phyloP scores from a whole-genome alignment of 352 stramenopile species.

The Phytopythium chamaehyphon region DNA sequence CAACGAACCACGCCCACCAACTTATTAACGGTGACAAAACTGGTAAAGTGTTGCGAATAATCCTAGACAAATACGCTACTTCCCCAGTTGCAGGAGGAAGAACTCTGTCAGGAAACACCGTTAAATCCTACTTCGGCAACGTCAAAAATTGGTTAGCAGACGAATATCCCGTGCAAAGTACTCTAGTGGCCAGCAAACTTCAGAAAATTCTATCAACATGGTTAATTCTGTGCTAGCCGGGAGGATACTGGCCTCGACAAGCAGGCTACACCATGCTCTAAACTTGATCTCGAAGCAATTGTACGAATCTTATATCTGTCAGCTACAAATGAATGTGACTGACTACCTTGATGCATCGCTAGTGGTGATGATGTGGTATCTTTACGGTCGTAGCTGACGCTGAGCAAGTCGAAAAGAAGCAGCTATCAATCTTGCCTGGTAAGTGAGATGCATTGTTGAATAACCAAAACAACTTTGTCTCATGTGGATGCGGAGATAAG shows the following conservation, averaged over 20 bases:
- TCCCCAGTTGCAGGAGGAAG: no score
- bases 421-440: slow-evolving; percentile 12
- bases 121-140: slow-evolving; percentile 11
- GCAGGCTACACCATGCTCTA: slow-evolving; percentile 9
- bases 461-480: background rate
- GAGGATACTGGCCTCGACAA: slow-evolving; percentile 6
- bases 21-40: no score
- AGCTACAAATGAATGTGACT: slow-evolving; percentile 1
- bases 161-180: background rate
- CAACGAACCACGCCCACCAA: no score
- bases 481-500: background rate
- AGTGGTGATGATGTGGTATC: slow-evolving; percentile 11
- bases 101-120: no score
- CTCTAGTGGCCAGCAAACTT: slow-evolving; percentile 1
- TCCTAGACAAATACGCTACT: no score
- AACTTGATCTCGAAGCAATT: slow-evolving; percentile 8
- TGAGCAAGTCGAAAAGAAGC: slow-evolving; percentile 15
- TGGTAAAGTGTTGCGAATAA: no score
- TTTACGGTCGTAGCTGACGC: slow-evolving; percentile 12
- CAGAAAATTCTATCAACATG: slow-evolving; percentile 7
- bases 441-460: background rate
- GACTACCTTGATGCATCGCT: slow-evolving; percentile 9
- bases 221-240: slow-evolving; percentile 11
- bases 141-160: slow-evolving; percentile 11
- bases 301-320: slow-evolving; percentile 10